Evolutionary conservation across 192 early-diverging fungal genomes (phyloP).

Genomic region (Backusella mclennaniae): DNA sequence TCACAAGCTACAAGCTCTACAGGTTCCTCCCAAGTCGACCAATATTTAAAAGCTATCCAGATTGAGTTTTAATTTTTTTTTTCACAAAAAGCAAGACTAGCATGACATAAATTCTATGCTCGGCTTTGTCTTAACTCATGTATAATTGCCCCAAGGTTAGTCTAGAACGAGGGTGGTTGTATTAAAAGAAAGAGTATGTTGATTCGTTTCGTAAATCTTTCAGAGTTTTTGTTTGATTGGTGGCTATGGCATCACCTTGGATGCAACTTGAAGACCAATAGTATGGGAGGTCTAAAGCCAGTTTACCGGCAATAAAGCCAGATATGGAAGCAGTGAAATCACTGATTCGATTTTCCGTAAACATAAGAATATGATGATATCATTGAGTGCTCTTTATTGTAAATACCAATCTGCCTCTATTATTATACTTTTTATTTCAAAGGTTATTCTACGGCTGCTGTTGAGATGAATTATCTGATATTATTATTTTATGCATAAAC

Average conservation of each 20-base stretch:
- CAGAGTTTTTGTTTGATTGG: background rate
- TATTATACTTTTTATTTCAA: too few relatives aligned
- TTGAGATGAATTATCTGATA: background rate
- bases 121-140: background rate
- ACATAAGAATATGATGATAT: background rate
- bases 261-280: background rate
- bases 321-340: background rate
- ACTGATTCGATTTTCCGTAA: too few relatives aligned
- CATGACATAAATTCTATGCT: background rate
- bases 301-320: background rate
- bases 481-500: too few relatives aligned
- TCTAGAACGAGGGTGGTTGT: background rate
- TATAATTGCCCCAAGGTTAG: background rate
- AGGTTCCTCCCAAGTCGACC: too few relatives aligned
- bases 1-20: too few relatives aligned
- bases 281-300: background rate
- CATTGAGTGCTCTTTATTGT: background rate
- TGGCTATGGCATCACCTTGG: background rate
- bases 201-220: background rate
- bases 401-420: too few relatives aligned
- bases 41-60: background rate
- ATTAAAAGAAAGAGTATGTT: background rate
- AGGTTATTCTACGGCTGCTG: too few relatives aligned
- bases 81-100: background rate
- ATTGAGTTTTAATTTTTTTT: background rate